Evolutionary conservation across 129 eudicot species (phyloP), one percentile per base, ranked within the genome.

Genomic region (Sambucus nigra): DNA sequence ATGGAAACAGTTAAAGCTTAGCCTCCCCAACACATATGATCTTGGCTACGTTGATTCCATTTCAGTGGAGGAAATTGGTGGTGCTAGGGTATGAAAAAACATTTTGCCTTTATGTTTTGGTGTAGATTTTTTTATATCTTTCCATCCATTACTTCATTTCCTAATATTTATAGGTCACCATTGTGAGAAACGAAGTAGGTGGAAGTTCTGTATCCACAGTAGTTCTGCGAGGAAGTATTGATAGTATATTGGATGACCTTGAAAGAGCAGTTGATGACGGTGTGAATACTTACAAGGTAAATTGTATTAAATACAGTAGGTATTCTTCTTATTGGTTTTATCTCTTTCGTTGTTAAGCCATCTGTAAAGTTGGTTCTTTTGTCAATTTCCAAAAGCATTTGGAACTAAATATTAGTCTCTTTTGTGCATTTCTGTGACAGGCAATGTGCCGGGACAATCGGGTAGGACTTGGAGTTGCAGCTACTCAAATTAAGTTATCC

Each of bases 381-480:
- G 21, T 5, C 21, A 25, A 2, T 13, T 51, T 26, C 5, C n/a
- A n/a, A n/a, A n/a, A n/a, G n/a, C n/a, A n/a, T n/a, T n/a, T n/a
- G n/a, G n/a, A n/a, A n/a, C n/a, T n/a, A n/a, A n/a, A n/a, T n/a
- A n/a, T n/a, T n/a, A n/a, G n/a, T n/a, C n/a, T n/a, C n/a, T n/a
- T n/a, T n/a, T n/a, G n/a, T n/a, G n/a, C n/a, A n/a, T n/a, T n/a
- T n/a, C n/a, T n/a, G n/a, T n/a, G n/a, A n/a, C 72, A 85, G 98
- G 94, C 95, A 31, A 81, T 91, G 84, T 91, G 94, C 84, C 81
- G 79, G 68, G 98, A 91, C 73, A 91, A 94, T 69, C 75, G 94
- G 68, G 76, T 72, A 12, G 80, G 85, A 27, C 95, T 95, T 58
- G 98, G 98, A 51, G 95, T 94, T 53, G 98, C 98, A 12, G 95